These are phyloP conservation scores for Talaromyces verruculosus DNA, from an alignment of 2,329 filamentous ascomycete species.

Conservation along the genomic window DNA sequence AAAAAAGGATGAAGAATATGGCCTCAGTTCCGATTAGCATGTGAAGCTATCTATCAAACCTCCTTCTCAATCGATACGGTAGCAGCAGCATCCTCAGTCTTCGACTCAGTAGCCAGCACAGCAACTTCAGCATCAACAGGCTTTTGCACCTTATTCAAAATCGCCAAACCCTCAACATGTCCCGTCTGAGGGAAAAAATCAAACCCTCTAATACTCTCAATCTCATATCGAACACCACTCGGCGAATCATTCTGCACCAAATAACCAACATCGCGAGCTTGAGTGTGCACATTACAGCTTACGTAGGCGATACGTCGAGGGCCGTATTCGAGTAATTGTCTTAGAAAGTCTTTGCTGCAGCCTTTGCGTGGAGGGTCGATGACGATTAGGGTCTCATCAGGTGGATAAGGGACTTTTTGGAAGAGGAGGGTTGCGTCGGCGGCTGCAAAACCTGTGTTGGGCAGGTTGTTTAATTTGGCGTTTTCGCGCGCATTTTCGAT, in stretches of 20 bases:
- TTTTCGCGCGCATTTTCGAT: slow-evolving; percentile 79
- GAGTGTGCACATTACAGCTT: slow-evolving; percentile 96
- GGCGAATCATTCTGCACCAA: slow-evolving; percentile 66
- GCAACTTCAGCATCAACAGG: neutral
- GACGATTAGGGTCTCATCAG: slow-evolving; percentile 85
- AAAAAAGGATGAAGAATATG: neutral
- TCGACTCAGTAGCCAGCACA: neutral
- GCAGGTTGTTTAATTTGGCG: slow-evolving; percentile 72
- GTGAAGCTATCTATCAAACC: neutral
- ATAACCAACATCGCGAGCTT: slow-evolving; percentile 87
- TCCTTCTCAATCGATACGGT: neutral
- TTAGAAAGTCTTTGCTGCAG: slow-evolving; percentile 80
- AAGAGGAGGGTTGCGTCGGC: slow-evolving; percentile 86
- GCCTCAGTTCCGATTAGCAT: neutral
- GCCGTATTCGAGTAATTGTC: slow-evolving; percentile 74
- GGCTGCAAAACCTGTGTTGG: slow-evolving; percentile 79
- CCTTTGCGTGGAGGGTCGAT: slow-evolving; percentile 96
- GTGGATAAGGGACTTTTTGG: slow-evolving; percentile 68
- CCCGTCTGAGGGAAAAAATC: slow-evolving; percentile 93
- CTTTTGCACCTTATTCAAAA: slow-evolving; percentile 48
- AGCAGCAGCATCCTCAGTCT: neutral
- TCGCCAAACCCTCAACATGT: slow-evolving; percentile 65
- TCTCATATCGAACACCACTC: slow-evolving; percentile 62
- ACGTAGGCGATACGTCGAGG: slow-evolving; percentile 87
- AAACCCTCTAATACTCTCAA: slow-evolving; percentile 89